Percentiles rank a stretch among this genome's conserved stretches.
phyloP scores from a whole-genome alignment of 1,139 yeast genomes.

The Pneumocystis canis region DNA sequence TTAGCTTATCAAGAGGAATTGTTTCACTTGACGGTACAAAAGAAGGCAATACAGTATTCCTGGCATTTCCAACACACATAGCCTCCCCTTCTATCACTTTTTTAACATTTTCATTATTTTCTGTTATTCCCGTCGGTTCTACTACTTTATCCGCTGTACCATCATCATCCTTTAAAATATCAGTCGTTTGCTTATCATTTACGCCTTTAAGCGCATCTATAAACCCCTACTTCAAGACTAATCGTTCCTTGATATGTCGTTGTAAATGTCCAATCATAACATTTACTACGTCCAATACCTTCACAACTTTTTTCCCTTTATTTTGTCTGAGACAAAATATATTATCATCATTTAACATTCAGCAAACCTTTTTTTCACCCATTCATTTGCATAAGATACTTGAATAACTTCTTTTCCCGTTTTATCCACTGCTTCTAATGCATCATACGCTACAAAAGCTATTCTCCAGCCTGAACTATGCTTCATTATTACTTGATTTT shows the following conservation, averaged over 20 bases:
- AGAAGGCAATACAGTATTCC: background rate
- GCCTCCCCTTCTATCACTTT: background rate
- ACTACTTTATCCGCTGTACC: background rate
- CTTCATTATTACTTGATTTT: constrained; percentile 46
- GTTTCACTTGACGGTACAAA: constrained; percentile 19
- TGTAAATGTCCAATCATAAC: constrained; percentile 94
- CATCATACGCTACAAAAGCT: constrained; percentile 64
- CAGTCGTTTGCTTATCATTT: background rate
- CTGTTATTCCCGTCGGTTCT: background rate
- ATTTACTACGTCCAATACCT: constrained; percentile 45
- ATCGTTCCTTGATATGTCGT: constrained; percentile 58
- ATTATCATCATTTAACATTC: constrained; percentile 3
- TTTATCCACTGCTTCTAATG: constrained; percentile 50
- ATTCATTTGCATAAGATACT: constrained; percentile 68
- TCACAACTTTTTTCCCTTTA: constrained; percentile 22
- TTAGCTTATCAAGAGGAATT: constrained; percentile 57
- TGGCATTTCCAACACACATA: background rate
- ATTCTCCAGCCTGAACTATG: constrained; percentile 34
- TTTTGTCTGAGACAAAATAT: background rate
- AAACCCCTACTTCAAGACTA: constrained; percentile 1
- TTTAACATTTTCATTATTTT: background rate
- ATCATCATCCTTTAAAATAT: background rate
- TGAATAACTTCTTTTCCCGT: constrained; percentile 36
- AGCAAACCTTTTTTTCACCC: constrained; percentile 23
- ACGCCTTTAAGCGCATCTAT: background rate